phyloP scores from a whole-genome alignment of 345 rosid species.

The Physaria fendleri region DNA sequence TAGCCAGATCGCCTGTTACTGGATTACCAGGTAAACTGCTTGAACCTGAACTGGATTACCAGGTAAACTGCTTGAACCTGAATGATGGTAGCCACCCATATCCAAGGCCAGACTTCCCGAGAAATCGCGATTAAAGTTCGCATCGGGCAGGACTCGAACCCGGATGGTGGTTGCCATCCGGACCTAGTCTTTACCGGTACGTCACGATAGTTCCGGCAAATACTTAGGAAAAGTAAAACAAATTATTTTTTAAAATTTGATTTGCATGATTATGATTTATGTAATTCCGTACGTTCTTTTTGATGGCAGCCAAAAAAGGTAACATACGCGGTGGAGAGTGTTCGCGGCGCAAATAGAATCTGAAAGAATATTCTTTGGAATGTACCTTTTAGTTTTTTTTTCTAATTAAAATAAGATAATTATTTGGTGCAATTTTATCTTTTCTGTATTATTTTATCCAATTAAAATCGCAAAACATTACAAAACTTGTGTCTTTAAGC shows the following conservation, averaged over 20 bases:
- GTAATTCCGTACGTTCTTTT: constrained; percentile 21
- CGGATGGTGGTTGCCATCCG: too few species aligned
- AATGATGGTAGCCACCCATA: too few species aligned
- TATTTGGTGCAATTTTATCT: neutral
- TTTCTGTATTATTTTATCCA: neutral
- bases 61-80: too few species aligned
- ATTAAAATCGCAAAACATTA: constrained; percentile 11
- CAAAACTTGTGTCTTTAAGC: neutral
- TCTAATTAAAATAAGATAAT: neutral
- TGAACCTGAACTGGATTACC: too few species aligned
- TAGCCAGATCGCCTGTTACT: too few species aligned
- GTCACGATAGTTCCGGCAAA: too few species aligned
- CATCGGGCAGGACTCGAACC: too few species aligned
- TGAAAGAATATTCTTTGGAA: constrained; percentile 29
- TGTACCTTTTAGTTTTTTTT: constrained; percentile 21
- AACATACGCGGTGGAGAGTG: constrained; percentile 26
- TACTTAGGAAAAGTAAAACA: neutral
- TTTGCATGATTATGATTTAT: neutral
- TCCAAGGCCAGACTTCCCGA: too few species aligned
- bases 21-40: too few species aligned
- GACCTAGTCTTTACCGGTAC: too few species aligned
- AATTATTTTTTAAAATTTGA: too few species aligned
- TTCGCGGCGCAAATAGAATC: constrained; percentile 9
- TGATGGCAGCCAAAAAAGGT: neutral
- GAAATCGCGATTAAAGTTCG: too few species aligned